Conservation (phyloP, 148 eudicot species). For the Arctostaphylos glauca region DNA sequence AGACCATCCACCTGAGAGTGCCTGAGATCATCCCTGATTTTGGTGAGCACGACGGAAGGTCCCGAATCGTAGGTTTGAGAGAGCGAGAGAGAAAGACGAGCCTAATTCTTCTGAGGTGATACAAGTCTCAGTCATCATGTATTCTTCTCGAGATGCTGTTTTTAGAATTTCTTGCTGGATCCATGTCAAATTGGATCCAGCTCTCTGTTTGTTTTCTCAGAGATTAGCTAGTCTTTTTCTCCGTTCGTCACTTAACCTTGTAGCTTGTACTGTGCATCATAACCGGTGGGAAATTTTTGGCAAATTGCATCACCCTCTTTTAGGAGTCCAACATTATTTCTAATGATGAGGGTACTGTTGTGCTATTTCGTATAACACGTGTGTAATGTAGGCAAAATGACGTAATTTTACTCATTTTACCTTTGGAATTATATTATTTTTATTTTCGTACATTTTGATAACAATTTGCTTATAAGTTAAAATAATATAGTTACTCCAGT, state of each 20-base stretch:
- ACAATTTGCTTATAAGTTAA: too few relatives aligned
- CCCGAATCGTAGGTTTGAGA: background rate
- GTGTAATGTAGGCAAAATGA: too few relatives aligned
- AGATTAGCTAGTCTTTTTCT: background rate
- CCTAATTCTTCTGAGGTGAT: background rate
- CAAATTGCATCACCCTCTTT: background rate
- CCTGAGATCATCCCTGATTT: conserved; percentile 1
- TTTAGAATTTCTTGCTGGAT: background rate
- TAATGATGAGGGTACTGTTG: too few relatives aligned
- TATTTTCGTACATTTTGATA: too few relatives aligned
- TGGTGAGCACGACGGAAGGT: background rate
- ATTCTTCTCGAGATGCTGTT: background rate
- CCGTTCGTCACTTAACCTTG: conserved; percentile 1
- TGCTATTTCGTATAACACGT: too few relatives aligned
- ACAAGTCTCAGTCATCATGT: background rate
- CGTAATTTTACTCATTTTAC: too few relatives aligned
- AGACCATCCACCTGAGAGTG: conserved; percentile 51
- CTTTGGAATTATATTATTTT: too few relatives aligned
- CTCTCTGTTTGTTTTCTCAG: background rate
- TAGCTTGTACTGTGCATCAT: background rate
- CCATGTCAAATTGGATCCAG: background rate
- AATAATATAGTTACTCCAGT: too few relatives aligned
- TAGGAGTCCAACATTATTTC: background rate
- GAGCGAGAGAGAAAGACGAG: background rate
- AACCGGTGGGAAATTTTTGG: background rate